These are phyloP conservation scores for Austroboletus festivus DNA, from an alignment of 768 basidiomycete species.

Conservation along the genomic window DNA sequence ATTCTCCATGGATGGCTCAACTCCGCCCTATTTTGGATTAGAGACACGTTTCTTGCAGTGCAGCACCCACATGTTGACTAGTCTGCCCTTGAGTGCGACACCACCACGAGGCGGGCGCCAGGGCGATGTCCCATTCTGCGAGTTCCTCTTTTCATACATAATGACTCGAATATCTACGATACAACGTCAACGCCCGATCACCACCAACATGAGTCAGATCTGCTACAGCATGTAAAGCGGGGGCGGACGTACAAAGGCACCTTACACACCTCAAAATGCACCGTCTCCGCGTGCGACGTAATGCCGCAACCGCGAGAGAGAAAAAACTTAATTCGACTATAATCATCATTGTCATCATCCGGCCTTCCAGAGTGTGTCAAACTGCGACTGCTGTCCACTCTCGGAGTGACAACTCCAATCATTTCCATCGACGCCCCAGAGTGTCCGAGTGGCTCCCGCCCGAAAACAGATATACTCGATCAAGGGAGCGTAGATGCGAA, in stretches of 20 bases:
- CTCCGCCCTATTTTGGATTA: conserved; percentile 25
- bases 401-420: conserved; percentile 32
- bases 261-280: conserved; percentile 21
- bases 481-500: conserved; percentile 36
- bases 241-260: conserved; percentile 24
- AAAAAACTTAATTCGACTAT: conserved; percentile 11
- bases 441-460: conserved; percentile 25
- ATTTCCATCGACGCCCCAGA: conserved; percentile 36
- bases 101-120: conserved; percentile 30
- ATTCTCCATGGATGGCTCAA: conserved; percentile 15
- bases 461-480: conserved; percentile 37
- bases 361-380: conserved; percentile 31
- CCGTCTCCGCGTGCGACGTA: conserved; percentile 25
- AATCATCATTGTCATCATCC: conserved; percentile 17
- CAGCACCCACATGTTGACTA: conserved; percentile 30
- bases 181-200: conserved; percentile 20
- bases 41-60: conserved; percentile 34
- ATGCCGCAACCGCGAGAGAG: conserved; percentile 17
- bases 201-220: conserved; percentile 21
- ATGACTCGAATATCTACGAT: conserved; percentile 27
- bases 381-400: conserved; percentile 23
- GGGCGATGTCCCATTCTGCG: conserved; percentile 22
- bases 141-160: conserved; percentile 30
- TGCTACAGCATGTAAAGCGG: conserved; percentile 18
- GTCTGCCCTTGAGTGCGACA: conserved; percentile 17